Evolutionary conservation across 331 rosid species (phyloP).

Genomic region (Malus hybrid): DNA sequence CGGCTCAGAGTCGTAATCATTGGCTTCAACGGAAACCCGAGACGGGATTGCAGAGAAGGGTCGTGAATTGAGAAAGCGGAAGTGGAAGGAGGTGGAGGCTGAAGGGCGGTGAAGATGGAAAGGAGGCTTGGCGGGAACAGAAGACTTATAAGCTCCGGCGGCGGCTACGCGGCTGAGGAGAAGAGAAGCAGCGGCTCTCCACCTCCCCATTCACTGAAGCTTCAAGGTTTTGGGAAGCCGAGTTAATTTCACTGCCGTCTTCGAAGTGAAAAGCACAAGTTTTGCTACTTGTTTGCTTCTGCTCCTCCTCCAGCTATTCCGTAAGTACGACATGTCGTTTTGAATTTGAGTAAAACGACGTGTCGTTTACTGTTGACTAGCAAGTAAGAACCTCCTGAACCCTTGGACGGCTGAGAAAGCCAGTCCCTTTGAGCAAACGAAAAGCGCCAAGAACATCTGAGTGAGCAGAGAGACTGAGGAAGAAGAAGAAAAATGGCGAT

Average conservation of each 20-base stretch:
- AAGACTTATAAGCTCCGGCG: constrained; percentile 22
- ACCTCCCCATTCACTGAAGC: constrained; percentile 73
- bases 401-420: neutral
- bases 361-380: neutral
- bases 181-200: constrained; percentile 53
- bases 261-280: neutral
- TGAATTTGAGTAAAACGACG: neutral
- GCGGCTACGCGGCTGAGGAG: constrained; percentile 31
- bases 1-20: constrained; percentile 34
- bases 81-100: constrained; percentile 8
- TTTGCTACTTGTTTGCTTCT: neutral
- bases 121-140: constrained; percentile 7
- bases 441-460: neutral
- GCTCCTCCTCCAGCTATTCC: neutral
- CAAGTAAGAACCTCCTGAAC: neutral
- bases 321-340: constrained; percentile 7
- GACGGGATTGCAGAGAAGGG: constrained; percentile 53
- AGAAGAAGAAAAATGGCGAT: constrained; percentile 39
- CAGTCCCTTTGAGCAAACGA: neutral
- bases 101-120: neutral
- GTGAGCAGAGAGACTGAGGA: neutral
- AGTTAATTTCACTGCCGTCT: neutral
- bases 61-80: constrained; percentile 25
- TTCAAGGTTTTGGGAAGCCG: neutral
- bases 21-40: constrained; percentile 16